These are phyloP conservation scores for Fusarium denticulatum DNA, from an alignment of 2,329 filamentous ascomycete species.

Conservation along the genomic window DNA sequence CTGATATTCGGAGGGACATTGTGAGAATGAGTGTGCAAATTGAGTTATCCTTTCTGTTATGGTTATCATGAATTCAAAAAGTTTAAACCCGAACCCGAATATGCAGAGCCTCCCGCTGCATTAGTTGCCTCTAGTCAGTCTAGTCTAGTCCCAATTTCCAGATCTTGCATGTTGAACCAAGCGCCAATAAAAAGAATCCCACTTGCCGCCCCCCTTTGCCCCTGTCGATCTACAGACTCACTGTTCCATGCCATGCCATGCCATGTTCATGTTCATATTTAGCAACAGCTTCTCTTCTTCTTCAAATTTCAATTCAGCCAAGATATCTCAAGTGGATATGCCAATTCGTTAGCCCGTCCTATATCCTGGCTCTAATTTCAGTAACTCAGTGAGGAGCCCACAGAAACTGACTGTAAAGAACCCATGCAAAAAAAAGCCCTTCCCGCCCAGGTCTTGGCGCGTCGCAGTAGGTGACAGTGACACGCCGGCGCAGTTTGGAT, in stretches of 20 bases:
- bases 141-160: not conserved
- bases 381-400: not conserved
- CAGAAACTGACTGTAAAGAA: not conserved
- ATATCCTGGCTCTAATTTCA: conserved; percentile 11
- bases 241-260: not conserved
- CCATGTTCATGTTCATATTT: conserved; percentile 3
- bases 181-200: not conserved
- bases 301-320: not conserved
- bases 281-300: conserved; percentile 23
- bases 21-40: not conserved
- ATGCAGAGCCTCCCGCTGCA: not conserved
- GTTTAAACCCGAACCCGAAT: not conserved
- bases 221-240: conserved; percentile 14
- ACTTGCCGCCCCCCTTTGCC: not conserved
- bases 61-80: not conserved
- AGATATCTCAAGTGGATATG: conserved; percentile 1
- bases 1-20: not conserved
- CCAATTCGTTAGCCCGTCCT: conserved; percentile 7
- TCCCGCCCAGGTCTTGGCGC: conserved; percentile 32
- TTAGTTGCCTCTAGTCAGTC: not conserved
- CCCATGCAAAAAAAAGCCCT: conserved; percentile 3
- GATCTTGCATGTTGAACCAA: conserved; percentile 12
- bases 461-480: conserved; percentile 15
- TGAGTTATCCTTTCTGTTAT: not conserved
- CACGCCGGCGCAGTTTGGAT: not conserved